Conservation (phyloP, 2,329 filamentous ascomycete species). For the Trichoderma koningii region DNA sequence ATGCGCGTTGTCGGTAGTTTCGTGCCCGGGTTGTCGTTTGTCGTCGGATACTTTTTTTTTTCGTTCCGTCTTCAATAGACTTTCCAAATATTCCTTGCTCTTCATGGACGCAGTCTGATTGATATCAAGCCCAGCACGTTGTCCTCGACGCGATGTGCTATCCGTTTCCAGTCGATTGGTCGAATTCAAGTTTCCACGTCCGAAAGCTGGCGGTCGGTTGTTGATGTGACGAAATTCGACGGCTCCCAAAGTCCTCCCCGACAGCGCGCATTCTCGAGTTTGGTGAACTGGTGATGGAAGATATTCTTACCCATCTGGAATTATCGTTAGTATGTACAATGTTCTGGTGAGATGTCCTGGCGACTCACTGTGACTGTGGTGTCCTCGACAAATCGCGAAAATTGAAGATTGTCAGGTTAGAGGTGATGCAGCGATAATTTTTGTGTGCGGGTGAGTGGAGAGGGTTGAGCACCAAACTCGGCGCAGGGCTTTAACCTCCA, state of each 20-base stretch:
- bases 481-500: conserved; percentile 43
- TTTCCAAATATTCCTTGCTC: conserved; percentile 6
- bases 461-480: conserved; percentile 41
- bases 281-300: conserved; percentile 25
- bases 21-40: not conserved
- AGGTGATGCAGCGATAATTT: conserved; percentile 44
- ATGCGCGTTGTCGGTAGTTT: conserved; percentile 22
- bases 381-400: conserved; percentile 48
- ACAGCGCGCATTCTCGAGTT: conserved; percentile 27
- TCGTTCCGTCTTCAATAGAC: not conserved
- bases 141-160: not conserved
- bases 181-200: not conserved
- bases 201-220: not conserved
- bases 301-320: conserved; percentile 62
- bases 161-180: conserved; percentile 2
- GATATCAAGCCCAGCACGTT: not conserved
- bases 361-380: conserved; percentile 55
- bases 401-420: conserved; percentile 46
- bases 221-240: conserved; percentile 5
- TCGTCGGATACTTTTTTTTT: not conserved
- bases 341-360: conserved; percentile 42
- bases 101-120: not conserved
- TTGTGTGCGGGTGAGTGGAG: conserved; percentile 46
- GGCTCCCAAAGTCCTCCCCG: conserved; percentile 13
- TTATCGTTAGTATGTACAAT: conserved; percentile 43